These are phyloP conservation scores for Nidula microcarpa DNA, from an alignment of 768 basidiomycete genomes.

Conservation along the genomic window DNA sequence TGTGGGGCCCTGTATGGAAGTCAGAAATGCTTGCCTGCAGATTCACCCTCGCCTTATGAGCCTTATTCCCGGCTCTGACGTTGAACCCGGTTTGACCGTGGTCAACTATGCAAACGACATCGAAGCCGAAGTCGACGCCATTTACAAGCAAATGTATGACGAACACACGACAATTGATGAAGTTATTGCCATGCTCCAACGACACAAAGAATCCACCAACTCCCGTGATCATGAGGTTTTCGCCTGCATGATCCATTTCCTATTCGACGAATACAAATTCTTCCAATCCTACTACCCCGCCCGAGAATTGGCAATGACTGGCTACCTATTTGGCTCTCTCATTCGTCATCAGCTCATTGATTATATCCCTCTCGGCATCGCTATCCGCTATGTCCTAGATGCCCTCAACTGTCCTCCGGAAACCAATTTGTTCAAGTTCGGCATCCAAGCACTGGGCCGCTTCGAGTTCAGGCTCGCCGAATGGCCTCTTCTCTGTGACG, in stretches of 20 bases:
- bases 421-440: constrained; percentile 93
- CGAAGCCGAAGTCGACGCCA: constrained; percentile 88
- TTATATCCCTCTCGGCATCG: constrained; percentile 91
- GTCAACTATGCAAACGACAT: constrained; percentile 86
- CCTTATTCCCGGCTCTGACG: constrained; percentile 79
- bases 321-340: constrained; percentile 92
- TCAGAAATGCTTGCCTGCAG: constrained; percentile 90
- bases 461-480: constrained; percentile 87
- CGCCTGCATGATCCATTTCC: constrained; percentile 99
- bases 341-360: constrained; percentile 93
- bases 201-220: constrained; percentile 78
- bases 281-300: constrained; percentile 95
- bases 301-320: constrained; percentile 93
- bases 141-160: constrained; percentile 98
- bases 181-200: constrained; percentile 84
- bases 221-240: constrained; percentile 92
- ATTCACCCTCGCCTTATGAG: constrained; percentile 97
- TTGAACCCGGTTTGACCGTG: constrained; percentile 89
- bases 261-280: constrained; percentile 99
- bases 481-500: constrained; percentile 91
- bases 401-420: constrained; percentile 89
- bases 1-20: constrained; percentile 83
- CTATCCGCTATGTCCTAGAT: constrained; percentile 94
- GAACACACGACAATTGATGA: constrained; percentile 93
- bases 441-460: constrained; percentile 82